Base-by-base conservation (phyloP, 345 rosid genomes). In the thale cress (Arabidopsis thaliana) region DNA sequence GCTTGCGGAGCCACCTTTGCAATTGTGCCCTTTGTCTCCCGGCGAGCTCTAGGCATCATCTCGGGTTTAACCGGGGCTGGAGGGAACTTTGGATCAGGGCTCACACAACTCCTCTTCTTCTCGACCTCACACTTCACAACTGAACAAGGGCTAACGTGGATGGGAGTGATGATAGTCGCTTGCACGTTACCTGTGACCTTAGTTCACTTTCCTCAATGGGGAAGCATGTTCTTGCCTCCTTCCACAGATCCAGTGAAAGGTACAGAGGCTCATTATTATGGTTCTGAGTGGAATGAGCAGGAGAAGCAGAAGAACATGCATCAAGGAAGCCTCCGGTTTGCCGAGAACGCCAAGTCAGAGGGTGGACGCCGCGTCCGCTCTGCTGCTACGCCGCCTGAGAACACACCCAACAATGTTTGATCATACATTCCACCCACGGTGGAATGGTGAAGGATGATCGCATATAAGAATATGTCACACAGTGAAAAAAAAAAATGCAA, bases 171-270 rank as follows among this genome's bases (percentile, higher is more conserved):
- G 88, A 83, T 85, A 7, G 84, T 88, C 25, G 81, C 69, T 14
- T 85, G 87, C 55, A 88, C 89, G 20, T 58, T 85, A 25, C 86
- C 85, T 5, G 83, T 83, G 55, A n/a, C 81, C 0, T 42, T 78
- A 1, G 66, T 88, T 36, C 87, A 86, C 72, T 86, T 86, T 49
- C 88, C 86, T 3, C 87, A 88, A 24, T 86, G 93, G 90, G 86
- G 87, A 23, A 85, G 89, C 72, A 88, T 88, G 89, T 82, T 88
- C 3, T 78, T 85, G 16, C 78, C 84, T 20, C 83, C 90, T 0
- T 67, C 82, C 1, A 79, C 62, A 65, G 82, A 85, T 45, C 59
- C 42, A 2, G 83, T 80, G 48, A 85, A 74, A 69, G 72, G 81
- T 7, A 82, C 75, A 5, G 93, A 78, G 34, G 93, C 83, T 67